Evolutionary conservation across 306 rosid genomes (phyloP).

Genomic region (Quercus suber): DNA sequence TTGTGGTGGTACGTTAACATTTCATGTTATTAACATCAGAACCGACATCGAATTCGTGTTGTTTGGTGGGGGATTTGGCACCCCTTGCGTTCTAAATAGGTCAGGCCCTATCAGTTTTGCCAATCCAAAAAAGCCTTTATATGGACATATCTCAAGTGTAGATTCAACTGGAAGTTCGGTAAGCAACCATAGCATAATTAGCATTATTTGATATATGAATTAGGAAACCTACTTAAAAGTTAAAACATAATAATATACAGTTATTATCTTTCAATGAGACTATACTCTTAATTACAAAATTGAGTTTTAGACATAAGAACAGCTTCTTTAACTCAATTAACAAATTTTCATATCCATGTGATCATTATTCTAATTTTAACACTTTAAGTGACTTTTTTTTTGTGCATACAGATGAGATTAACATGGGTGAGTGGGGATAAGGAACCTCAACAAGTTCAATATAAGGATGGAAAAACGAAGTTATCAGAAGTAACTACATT

Average conservation of each 20-base stretch:
- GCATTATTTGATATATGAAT: too few species aligned
- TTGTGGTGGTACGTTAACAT: conserved; percentile 60
- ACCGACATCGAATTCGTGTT: conserved; percentile 75
- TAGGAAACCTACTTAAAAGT: too few species aligned
- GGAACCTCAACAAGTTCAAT: conserved; percentile 63
- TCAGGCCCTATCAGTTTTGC: conserved; percentile 47
- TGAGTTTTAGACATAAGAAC: too few species aligned
- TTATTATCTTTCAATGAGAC: neutral
- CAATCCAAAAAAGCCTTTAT: conserved; percentile 66
- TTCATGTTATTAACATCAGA: conserved; percentile 83
- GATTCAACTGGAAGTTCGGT: conserved; percentile 77
- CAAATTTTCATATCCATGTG: too few species aligned
- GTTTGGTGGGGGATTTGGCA: conserved; percentile 58
- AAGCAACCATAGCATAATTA: neutral
- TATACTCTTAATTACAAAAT: too few species aligned
- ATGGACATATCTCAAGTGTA: conserved; percentile 60
- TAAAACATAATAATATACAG: too few species aligned
- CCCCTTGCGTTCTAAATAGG: conserved; percentile 54
- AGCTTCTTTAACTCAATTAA: too few species aligned
- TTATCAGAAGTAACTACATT: conserved; percentile 65
- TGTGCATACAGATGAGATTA: conserved; percentile 68
- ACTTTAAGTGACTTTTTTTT: neutral
- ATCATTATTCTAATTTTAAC: neutral
- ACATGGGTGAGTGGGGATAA: conserved; percentile 90
- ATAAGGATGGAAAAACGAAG: conserved; percentile 44